phyloP scores from a whole-genome alignment of 768 basidiomycete genomes.

The Leccinum variicolor region DNA sequence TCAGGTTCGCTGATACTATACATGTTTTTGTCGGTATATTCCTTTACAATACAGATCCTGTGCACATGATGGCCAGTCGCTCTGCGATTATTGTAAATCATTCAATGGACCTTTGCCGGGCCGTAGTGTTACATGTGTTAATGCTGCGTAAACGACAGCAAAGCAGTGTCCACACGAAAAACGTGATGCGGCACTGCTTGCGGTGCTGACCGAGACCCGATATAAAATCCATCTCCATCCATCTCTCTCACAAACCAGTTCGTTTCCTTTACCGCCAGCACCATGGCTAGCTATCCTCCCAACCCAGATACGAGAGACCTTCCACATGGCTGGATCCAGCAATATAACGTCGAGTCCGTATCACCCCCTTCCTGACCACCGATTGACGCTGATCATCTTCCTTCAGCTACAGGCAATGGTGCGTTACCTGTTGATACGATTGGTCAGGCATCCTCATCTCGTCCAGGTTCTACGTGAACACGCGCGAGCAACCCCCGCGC shows the following conservation, averaged over 20 bases:
- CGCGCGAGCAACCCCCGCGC: slow-evolving; percentile 54
- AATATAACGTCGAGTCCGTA: slow-evolving; percentile 66
- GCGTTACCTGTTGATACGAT: slow-evolving; percentile 14
- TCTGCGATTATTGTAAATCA: slow-evolving; percentile 1
- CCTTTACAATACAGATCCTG: slow-evolving; percentile 19
- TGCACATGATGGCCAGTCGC: neutral
- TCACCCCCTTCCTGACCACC: neutral
- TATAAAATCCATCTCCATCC: slow-evolving; percentile 23
- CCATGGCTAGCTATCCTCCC: slow-evolving; percentile 44
- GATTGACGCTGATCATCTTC: slow-evolving; percentile 25
- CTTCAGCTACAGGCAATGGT: slow-evolving; percentile 66
- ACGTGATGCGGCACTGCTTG: slow-evolving; percentile 14
- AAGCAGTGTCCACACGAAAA: slow-evolving; percentile 31
- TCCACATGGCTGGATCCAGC: slow-evolving; percentile 65
- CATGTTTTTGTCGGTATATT: slow-evolving; percentile 26
- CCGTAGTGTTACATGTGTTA: slow-evolving; percentile 8
- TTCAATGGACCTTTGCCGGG: slow-evolving; percentile 5
- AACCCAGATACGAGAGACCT: slow-evolving; percentile 58
- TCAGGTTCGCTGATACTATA: slow-evolving; percentile 22
- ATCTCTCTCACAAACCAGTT: slow-evolving; percentile 22
- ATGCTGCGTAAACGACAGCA: slow-evolving; percentile 25
- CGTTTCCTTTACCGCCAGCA: slow-evolving; percentile 14
- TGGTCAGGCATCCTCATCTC: neutral
- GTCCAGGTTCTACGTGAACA: slow-evolving; percentile 72
- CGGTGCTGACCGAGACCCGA: neutral